phyloP scores from a whole-genome alignment of 2,329 filamentous ascomycete species.

The Phoma sp. region DNA sequence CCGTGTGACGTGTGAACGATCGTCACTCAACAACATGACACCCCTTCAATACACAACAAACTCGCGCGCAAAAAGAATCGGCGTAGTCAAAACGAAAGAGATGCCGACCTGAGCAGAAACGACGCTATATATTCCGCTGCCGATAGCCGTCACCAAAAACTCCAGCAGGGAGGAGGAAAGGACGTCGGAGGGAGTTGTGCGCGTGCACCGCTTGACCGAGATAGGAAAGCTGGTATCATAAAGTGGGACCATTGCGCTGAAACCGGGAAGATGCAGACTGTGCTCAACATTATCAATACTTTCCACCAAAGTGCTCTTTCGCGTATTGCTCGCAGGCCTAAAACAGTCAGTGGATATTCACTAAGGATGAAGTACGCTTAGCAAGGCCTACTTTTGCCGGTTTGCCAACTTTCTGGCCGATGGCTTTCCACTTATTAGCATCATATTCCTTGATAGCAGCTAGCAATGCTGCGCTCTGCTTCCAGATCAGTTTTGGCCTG shows the following conservation, averaged over 20 bases:
- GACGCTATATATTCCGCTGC: constrained; percentile 30
- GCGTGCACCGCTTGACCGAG: constrained; percentile 39
- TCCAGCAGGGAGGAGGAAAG: constrained; percentile 39
- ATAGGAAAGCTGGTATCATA: constrained; percentile 50
- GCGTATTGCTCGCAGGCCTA: constrained; percentile 91
- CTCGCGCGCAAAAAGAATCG: neutral
- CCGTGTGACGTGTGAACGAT: neutral
- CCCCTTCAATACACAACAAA: neutral
- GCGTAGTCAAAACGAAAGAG: neutral
- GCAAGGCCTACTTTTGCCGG: constrained; percentile 79
- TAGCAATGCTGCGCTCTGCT: constrained; percentile 77
- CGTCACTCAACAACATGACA: neutral
- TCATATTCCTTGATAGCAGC: constrained; percentile 99
- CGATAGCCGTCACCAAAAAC: constrained; percentile 33
- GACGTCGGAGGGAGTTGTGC: constrained; percentile 38
- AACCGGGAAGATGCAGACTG: constrained; percentile 48
- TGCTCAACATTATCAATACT: constrained; percentile 52
- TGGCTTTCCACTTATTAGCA: constrained; percentile 97
- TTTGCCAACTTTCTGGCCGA: constrained; percentile 96
- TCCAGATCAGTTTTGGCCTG: constrained; percentile 35
- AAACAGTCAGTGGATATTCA: constrained; percentile 18
- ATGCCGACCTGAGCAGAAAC: constrained; percentile 17
- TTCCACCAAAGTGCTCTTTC: constrained; percentile 85
- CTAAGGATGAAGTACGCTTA: constrained; percentile 7
- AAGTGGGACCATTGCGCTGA: constrained; percentile 40